Conservation (phyloP, 345 rosid genomes). For the Viola odorata region DNA sequence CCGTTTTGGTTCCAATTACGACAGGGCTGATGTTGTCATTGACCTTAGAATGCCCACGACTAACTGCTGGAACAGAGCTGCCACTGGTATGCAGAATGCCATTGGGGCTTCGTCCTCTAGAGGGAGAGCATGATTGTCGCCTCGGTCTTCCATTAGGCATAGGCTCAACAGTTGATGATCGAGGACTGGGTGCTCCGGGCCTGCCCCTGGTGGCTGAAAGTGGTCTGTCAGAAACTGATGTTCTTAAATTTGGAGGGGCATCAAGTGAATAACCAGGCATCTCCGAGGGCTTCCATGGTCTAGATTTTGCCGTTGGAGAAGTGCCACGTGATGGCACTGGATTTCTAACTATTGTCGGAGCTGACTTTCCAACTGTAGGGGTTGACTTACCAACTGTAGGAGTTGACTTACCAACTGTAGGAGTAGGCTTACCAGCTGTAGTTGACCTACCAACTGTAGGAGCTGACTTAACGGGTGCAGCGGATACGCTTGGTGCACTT, state of each 20-base stretch:
- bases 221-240: conserved; percentile 80
- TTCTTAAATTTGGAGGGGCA: conserved; percentile 95
- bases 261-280: conserved; percentile 97
- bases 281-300: conserved; percentile 98
- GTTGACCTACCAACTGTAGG: conserved; percentile 39
- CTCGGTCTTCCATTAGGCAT: conserved; percentile 58
- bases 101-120: conserved; percentile 71
- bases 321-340: conserved; percentile 59
- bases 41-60: conserved; percentile 55
- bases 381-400: conserved; percentile 10
- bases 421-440: conserved; percentile 32
- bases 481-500: conserved; percentile 42
- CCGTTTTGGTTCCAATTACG: conserved; percentile 86
- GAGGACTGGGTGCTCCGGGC: conserved; percentile 87
- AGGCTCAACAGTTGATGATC: conserved; percentile 85
- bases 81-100: conserved; percentile 64
- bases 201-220: conserved; percentile 92
- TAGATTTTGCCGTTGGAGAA: conserved; percentile 71
- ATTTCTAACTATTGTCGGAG: conserved; percentile 11
- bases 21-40: conserved; percentile 82
- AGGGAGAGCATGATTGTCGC: conserved; percentile 93
- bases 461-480: conserved; percentile 42
- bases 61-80: conserved; percentile 83
- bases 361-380: conserved; percentile 10
- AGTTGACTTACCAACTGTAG: conserved; percentile 2